A percentile compares a stretch with the other conserved stretches of the same genome.
These are phyloP conservation scores for Penicillium psychrofluorescens DNA, from an alignment of 495 filamentous ascomycete genomes.

Conservation along the genomic window DNA sequence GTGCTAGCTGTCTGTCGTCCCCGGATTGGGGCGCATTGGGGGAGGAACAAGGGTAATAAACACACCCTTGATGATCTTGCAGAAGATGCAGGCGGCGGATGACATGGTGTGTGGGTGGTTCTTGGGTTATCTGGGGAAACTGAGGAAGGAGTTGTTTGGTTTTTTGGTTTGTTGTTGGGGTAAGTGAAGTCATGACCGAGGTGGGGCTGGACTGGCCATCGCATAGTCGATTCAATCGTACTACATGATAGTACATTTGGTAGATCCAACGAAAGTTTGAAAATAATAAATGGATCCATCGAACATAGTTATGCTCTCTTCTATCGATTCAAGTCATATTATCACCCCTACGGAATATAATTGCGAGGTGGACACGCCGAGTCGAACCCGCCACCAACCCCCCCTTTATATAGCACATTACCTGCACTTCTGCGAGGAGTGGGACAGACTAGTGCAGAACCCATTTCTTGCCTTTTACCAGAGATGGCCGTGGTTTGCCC, in stretches of 20 bases:
- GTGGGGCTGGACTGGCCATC: too few relatives aligned
- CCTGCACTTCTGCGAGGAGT: constrained; percentile 26
- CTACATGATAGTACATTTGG: too few relatives aligned
- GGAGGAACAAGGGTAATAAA: neutral
- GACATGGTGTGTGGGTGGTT: constrained; percentile 24
- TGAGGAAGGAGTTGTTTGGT: neutral
- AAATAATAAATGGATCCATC: too few relatives aligned
- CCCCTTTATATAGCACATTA: neutral
- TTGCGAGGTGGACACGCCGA: neutral
- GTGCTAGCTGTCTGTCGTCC: neutral
- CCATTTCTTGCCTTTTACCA: constrained; percentile 68
- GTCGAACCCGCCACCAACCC: constrained; percentile 14
- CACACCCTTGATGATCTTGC: constrained; percentile 92
- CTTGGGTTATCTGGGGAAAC: constrained; percentile 4
- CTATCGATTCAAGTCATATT: too few relatives aligned
- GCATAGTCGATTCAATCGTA: too few relatives aligned
- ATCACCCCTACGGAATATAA: too few relatives aligned
- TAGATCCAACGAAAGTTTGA: too few relatives aligned
- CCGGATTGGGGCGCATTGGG: neutral
- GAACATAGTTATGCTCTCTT: too few relatives aligned
- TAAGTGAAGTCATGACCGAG: too few relatives aligned
- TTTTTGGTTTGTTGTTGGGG: too few relatives aligned
- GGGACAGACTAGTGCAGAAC: constrained; percentile 51
- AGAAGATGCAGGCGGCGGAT: constrained; percentile 82
- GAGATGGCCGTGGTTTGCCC: constrained; percentile 57